Percentiles rank a stretch among this genome's conserved stretches.
These are phyloP conservation scores for Lachancea thermotolerans DNA, from an alignment of 805 yeast species.

Conservation along the genomic window DNA sequence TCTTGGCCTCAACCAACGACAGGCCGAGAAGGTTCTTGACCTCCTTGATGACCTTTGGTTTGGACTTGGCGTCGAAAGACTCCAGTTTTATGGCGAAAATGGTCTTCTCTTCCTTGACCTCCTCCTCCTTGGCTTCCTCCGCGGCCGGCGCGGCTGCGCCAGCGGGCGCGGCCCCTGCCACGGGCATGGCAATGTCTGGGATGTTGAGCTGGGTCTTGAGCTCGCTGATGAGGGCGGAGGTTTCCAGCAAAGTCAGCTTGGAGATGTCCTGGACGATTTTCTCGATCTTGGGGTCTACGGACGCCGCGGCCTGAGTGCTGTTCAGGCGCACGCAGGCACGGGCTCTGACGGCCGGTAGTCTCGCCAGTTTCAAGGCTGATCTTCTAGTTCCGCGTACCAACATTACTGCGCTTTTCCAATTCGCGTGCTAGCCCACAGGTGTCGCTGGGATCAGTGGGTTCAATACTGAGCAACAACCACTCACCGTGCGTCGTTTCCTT, in stretches of 20 bases:
- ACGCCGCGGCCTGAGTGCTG: constrained; percentile 45
- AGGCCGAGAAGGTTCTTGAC: constrained; percentile 86
- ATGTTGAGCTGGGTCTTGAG: constrained; percentile 79
- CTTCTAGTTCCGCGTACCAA: constrained; percentile 20
- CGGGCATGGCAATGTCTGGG: constrained; percentile 86
- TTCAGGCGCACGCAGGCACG: constrained; percentile 37
- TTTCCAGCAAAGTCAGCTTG: constrained; percentile 84
- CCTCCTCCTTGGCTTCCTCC: constrained; percentile 66
- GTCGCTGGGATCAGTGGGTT: background rate
- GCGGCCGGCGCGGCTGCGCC: constrained; percentile 61
- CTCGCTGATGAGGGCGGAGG: constrained; percentile 78
- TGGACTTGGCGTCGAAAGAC: constrained; percentile 86
- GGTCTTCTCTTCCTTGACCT: constrained; percentile 83
- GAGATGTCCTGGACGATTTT: constrained; percentile 88
- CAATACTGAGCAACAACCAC: background rate
- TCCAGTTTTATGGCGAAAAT: constrained; percentile 89
- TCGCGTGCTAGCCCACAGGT: background rate
- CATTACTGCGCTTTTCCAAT: constrained; percentile 6
- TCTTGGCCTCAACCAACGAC: constrained; percentile 93
- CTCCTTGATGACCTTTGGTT: constrained; percentile 97
- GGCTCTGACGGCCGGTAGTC: constrained; percentile 7
- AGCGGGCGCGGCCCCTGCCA: constrained; percentile 53
- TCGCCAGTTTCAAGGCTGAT: constrained; percentile 10
- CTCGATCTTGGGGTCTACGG: constrained; percentile 82
- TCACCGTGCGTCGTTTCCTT: background rate